A percentile compares a stretch with the other conserved stretches of the same genome.
These are phyloP conservation scores for Aspergillus sp. DNA, from an alignment of 2,329 filamentous ascomycete species.

Conservation along the genomic window DNA sequence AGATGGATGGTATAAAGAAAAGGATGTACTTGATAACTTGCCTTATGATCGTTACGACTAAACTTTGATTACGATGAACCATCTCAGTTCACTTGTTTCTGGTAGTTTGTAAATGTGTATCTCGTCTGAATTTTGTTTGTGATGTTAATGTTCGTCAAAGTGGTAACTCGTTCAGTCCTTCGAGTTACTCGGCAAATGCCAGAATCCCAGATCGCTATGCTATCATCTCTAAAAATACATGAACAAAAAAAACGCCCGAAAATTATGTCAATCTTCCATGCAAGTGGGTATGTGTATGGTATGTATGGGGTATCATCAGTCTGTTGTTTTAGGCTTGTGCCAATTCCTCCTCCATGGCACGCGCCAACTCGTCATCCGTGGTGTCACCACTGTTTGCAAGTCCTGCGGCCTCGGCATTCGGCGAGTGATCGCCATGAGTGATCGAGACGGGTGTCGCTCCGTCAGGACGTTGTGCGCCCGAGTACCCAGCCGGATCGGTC, in stretches of 20 bases:
- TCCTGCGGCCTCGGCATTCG: background rate
- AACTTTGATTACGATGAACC: background rate
- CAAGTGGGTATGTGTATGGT: background rate
- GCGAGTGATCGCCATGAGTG: background rate
- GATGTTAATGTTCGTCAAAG: background rate
- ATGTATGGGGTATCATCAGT: constrained; percentile 9
- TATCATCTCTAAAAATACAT: background rate
- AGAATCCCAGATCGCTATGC: constrained; percentile 5
- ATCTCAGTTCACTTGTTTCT: background rate
- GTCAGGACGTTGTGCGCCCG: background rate
- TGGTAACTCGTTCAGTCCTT: background rate
- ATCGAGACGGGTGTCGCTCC: background rate
- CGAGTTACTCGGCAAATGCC: background rate
- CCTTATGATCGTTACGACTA: constrained; percentile 4
- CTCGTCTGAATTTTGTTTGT: background rate
- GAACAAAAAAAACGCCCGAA: background rate
- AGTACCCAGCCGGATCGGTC: background rate
- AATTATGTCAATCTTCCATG: background rate
- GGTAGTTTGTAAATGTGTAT: background rate
- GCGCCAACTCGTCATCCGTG: constrained; percentile 24
- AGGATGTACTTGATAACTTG: background rate
- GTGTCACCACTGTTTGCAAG: background rate
- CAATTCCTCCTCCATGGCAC: constrained; percentile 28
- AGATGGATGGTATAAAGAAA: background rate
- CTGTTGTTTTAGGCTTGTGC: constrained; percentile 5